Evolutionary conservation across 805 yeast genomes (phyloP), one percentile per base, ranked within the genome.

Genomic region (Spathaspora girioi): DNA sequence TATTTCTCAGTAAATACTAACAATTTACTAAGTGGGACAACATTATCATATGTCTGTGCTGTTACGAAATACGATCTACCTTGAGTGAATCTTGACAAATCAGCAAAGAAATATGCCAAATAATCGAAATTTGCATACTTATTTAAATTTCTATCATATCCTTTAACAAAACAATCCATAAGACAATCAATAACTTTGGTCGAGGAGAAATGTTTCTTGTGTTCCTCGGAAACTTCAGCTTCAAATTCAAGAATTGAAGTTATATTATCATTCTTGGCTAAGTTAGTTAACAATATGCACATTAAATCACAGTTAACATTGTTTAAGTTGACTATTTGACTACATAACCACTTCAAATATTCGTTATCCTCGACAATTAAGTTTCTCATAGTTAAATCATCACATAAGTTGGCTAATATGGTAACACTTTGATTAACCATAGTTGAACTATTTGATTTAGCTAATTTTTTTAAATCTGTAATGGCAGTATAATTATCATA

Each of bases 131-230:
- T 79, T 2, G 96, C 94, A 59, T 74, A 78, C 60, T 78, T 80
- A 71, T 89, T 90, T 53, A 90, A 74, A 14, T 81, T 67, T 63
- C 89, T 76, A 60, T 87, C 91, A 45, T 79, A 76, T 7, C 97
- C 97, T 62, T 87, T 87, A 41, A 91, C 96, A 64, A 90, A 91
- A 62, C 92, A 83, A 68, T 89, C 96, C 84, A 92, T 82, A 31
- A 92, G 73, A 66, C 92, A 87, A 60, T 89, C 96, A 69, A 90
- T 76, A 5, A 83, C 84, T 20, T 71, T 76, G 10, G 57, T 60
- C 55, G 87, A 82, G 54, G 64, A 80, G 72, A 88, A 89, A 6
- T 79, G 63, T 41, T 66, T 57, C 2, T 69, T 70, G 47, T 73
- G 75, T 43, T 79, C 78, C 14, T 68, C 62, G 53, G 59, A 74